Evolutionary conservation across 208 protist genomes (phyloP).

Genomic region (Leishmania turanica): DNA sequence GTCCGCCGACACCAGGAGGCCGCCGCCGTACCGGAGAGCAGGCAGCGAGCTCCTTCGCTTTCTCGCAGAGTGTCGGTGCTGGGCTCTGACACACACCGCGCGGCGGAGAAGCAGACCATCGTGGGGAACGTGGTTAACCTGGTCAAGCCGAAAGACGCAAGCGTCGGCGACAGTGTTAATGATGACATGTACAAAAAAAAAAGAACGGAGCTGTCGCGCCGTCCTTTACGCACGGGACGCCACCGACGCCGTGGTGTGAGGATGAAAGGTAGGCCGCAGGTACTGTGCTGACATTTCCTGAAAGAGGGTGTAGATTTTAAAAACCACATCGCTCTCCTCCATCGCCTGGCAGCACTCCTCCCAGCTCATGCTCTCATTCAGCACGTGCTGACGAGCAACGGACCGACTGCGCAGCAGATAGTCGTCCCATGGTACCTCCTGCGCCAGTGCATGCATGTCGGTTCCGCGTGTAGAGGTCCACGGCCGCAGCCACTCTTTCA

Average conservation of each 20-base stretch:
- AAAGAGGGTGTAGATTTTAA: conserved; percentile 44
- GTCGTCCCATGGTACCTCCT: conserved; percentile 83
- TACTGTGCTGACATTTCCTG: conserved; percentile 30
- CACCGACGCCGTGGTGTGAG: too few relatives aligned
- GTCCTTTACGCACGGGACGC: too few relatives aligned
- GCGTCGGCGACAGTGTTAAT: neutral
- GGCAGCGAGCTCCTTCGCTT: neutral
- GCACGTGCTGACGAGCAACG: conserved; percentile 9
- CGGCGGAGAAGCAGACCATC: neutral
- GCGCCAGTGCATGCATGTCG: conserved; percentile 31
- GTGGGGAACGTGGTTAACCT: neutral
- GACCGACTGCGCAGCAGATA: conserved; percentile 62
- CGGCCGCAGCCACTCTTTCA: conserved; percentile 64
- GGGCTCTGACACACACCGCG: neutral
- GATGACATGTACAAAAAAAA: neutral
- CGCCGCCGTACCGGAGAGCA: neutral
- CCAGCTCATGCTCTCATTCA: conserved; percentile 44
- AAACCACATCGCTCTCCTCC: conserved; percentile 41
- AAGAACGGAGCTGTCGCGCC: neutral
- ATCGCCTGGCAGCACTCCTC: conserved; percentile 31
- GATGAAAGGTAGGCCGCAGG: conserved; percentile 13
- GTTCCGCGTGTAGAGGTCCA: conserved; percentile 33
- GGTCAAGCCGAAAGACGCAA: neutral
- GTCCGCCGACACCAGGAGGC: neutral
- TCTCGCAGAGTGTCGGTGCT: neutral